phyloP scores from a whole-genome alignment of 2,329 filamentous ascomycete species.

The Dactylonectria macrodidyma region DNA sequence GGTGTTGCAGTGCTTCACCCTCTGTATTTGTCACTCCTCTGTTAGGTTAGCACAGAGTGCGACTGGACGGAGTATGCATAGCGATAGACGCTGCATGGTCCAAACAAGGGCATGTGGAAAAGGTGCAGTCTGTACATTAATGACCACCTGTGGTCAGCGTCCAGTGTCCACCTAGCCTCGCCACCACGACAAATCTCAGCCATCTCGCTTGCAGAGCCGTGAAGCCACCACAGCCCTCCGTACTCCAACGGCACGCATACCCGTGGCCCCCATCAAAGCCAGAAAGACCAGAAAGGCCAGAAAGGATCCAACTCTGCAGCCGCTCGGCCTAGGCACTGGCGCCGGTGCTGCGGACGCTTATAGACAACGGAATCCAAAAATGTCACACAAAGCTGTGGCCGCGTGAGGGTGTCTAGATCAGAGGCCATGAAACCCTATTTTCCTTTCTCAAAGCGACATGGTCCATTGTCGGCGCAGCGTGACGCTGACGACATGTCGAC shows the following conservation, averaged over 20 bases:
- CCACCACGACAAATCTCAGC: not conserved
- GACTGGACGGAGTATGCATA: not conserved
- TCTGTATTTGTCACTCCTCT: not conserved
- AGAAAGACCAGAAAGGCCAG: not conserved
- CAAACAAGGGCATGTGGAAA: too few relatives aligned
- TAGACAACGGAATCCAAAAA: slow-evolving; percentile 21
- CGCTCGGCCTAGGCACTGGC: slow-evolving; percentile 7
- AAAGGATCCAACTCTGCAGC: too few relatives aligned
- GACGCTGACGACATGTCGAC: slow-evolving; percentile 25
- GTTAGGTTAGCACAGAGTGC: too few relatives aligned
- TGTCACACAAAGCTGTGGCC: slow-evolving; percentile 23
- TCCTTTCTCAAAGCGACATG: slow-evolving; percentile 1
- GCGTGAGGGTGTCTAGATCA: slow-evolving; percentile 8
- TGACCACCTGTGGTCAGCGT: too few relatives aligned
- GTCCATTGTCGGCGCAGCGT: slow-evolving; percentile 18
- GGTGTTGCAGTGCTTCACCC: not conserved
- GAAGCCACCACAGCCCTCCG: slow-evolving; percentile 10
- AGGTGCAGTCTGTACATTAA: too few relatives aligned
- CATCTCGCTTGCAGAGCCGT: slow-evolving; percentile 8
- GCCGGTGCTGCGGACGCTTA: slow-evolving; percentile 15
- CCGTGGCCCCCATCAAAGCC: not conserved
- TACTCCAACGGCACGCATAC: slow-evolving; percentile 6
- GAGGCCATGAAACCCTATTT: slow-evolving; percentile 35
- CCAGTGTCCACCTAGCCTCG: too few relatives aligned
- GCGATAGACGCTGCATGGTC: too few relatives aligned